Base-by-base conservation (phyloP, 108 stramenopile species). In the Chaetoceros tenuissimus region DNA sequence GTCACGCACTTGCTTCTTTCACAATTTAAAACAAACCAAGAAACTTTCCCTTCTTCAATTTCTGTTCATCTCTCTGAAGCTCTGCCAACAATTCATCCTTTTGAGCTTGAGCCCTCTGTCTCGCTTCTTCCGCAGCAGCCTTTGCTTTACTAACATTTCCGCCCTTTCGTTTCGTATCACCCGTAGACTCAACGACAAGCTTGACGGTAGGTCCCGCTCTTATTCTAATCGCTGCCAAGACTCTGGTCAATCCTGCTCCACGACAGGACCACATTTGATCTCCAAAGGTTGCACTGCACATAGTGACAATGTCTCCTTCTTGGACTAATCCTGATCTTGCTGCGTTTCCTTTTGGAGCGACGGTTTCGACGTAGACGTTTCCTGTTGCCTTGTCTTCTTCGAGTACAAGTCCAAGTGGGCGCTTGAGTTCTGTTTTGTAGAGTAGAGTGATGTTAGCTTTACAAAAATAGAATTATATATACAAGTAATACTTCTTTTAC, bases 231-330 rank as follows among this genome's bases (percentile, higher is more conserved):
- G 96, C 96, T 25, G 87, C 80, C 72, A 94, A 62, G 1, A 96
- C 92, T 3, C 90, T 75, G 28, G 79, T 70, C 29, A 97, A 60
- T n/a, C 97, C 95, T 0, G 77, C 92, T 18, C 95, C 94, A 40
- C 91, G 71, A 24, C 82, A 78, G 50, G 80, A 79, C 97, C 97
- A 97, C 82, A 96, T 86, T 64, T 97, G 71, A 68, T 96, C 83
- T 16, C 97, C 97, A 67, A 97, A 97, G 1, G 97, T 97, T 2
- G 97, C 94, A 19, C 82, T 85, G 56, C 89, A 87, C 91, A 97
- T 96, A 46, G 88, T 81, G 18, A 97, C 89, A 48, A 87, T 75
- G 60, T 95, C 94, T 22, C 94, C 94, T 51, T 86, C 86, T 59
- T 89, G 74, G 17, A 84, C 74, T 72, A 76, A 63, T 46, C 92